A percentile compares a stretch with the other conserved stretches of the same genome.
phyloP scores from a whole-genome alignment of 2,329 filamentous ascomycete species.

The Simplicillium sp. region DNA sequence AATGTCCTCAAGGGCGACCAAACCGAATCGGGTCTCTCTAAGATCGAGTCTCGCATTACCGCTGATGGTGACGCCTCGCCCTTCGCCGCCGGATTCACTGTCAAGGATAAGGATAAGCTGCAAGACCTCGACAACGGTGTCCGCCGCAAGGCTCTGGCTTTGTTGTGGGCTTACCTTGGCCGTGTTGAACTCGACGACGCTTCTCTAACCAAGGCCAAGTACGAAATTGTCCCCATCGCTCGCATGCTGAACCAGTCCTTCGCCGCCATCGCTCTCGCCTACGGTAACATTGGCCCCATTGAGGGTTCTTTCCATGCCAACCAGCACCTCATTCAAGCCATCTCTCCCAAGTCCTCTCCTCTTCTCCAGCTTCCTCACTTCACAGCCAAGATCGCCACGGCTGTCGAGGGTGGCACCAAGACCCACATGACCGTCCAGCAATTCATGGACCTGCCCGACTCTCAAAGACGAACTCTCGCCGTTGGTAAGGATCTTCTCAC shows the following conservation, averaged over 20 bases:
- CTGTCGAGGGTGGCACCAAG: constrained; percentile 67
- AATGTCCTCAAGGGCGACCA: constrained; percentile 67
- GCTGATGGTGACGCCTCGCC: constrained; percentile 43
- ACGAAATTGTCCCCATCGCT: constrained; percentile 79
- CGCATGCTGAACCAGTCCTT: constrained; percentile 80
- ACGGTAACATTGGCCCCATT: constrained; percentile 73
- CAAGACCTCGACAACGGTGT: constrained; percentile 71
- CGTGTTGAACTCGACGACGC: constrained; percentile 76
- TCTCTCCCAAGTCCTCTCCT: constrained; percentile 74
- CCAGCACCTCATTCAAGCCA: constrained; percentile 83
- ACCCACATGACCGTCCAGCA: constrained; percentile 71
- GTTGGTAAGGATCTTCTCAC: constrained; percentile 63
- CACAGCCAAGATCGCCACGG: constrained; percentile 54
- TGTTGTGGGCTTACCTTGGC: constrained; percentile 92
- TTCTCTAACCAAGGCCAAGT: constrained; percentile 74
- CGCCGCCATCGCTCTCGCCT: constrained; percentile 77
- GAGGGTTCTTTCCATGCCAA: constrained; percentile 72
- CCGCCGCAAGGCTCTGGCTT: constrained; percentile 75
- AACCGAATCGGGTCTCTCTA: constrained; percentile 70
- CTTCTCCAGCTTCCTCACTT: constrained; percentile 88
- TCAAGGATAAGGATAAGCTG: constrained; percentile 68
- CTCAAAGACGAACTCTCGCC: constrained; percentile 60
- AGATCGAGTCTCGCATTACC: constrained; percentile 74
- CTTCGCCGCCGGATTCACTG: constrained; percentile 49
- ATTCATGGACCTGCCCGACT: constrained; percentile 78